These are phyloP conservation scores for Cicer bijugum DNA, from an alignment of 306 rosid genomes.

Conservation along the genomic window DNA sequence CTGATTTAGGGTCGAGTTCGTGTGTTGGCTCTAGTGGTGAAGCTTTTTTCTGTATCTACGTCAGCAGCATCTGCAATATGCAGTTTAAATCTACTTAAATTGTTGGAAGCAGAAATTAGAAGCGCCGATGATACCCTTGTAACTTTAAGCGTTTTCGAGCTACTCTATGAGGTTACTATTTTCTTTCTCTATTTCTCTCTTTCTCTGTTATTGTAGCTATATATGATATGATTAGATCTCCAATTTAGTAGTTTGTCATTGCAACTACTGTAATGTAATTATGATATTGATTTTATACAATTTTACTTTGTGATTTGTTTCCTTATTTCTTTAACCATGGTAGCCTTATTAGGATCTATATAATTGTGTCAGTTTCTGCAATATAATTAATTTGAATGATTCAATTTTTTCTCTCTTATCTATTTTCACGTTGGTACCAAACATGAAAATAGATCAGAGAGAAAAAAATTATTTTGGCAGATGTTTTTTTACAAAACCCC, in stretches of 20 bases:
- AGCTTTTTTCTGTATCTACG: constrained; percentile 77
- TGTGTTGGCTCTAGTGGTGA: constrained; percentile 83
- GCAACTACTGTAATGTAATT: neutral
- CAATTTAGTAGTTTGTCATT: neutral
- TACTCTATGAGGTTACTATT: constrained; percentile 77
- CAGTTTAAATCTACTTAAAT: constrained; percentile 67
- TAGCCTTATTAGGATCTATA: too few relatives aligned
- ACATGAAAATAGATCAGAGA: too few relatives aligned
- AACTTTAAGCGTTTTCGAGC: constrained; percentile 85
- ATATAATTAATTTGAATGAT: neutral
- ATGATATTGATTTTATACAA: neutral
- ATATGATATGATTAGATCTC: neutral
- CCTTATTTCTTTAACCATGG: neutral
- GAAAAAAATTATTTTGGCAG: too few relatives aligned
- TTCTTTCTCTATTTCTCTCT: constrained; percentile 14
- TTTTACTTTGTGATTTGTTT: neutral
- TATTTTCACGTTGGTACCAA: neutral
- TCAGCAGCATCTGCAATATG: constrained; percentile 68
- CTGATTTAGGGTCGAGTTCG: constrained; percentile 83
- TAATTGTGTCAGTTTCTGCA: neutral
- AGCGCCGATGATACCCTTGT: constrained; percentile 74
- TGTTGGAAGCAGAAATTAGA: constrained; percentile 77
- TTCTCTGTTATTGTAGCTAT: neutral
- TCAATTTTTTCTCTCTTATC: neutral
- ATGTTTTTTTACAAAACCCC: too few relatives aligned